Percentiles rank a stretch among this genome's conserved stretches.
These are phyloP conservation scores for Myochromella boudieri DNA, from an alignment of 768 basidiomycete genomes.

Conservation along the genomic window DNA sequence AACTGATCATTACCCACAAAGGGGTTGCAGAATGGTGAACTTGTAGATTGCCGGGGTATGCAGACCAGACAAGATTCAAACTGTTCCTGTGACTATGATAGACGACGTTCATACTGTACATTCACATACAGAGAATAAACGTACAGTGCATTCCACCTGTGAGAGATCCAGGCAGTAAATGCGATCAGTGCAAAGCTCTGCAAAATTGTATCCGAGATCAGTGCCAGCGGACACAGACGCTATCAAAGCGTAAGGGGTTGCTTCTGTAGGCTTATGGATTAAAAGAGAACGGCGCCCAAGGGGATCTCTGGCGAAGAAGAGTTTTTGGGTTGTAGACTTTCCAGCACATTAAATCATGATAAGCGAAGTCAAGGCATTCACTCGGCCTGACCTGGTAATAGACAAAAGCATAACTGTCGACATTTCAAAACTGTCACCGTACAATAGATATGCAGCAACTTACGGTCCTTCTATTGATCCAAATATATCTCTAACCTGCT, in stretches of 20 bases:
- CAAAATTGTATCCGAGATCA: conserved; percentile 45
- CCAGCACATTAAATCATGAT: conserved; percentile 5
- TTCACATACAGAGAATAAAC: neutral
- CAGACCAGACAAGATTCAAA: conserved; percentile 14
- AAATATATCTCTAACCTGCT: conserved; percentile 51
- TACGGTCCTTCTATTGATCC: conserved; percentile 80
- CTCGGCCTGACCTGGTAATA: conserved; percentile 63
- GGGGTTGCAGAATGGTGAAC: conserved; percentile 5
- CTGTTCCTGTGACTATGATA: conserved; percentile 8
- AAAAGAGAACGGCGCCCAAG: conserved; percentile 86
- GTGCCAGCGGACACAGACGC: conserved; percentile 63
- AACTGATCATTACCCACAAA: conserved; percentile 28
- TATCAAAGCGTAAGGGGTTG: conserved; percentile 56
- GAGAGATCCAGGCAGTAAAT: conserved; percentile 56
- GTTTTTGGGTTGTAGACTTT: conserved; percentile 40
- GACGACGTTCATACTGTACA: neutral
- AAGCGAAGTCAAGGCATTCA: neutral
- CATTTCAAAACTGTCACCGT: neutral
- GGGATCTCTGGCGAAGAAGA: conserved; percentile 82
- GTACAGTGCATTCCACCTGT: neutral
- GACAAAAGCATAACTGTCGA: conserved; percentile 73
- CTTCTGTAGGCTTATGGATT: conserved; percentile 54
- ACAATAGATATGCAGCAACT: conserved; percentile 28
- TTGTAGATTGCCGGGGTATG: conserved; percentile 14
- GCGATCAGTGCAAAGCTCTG: conserved; percentile 60